Evolutionary conservation across 345 rosid species (phyloP), one percentile per base, ranked within the genome.

Genomic region (Cardamine occulta): DNA sequence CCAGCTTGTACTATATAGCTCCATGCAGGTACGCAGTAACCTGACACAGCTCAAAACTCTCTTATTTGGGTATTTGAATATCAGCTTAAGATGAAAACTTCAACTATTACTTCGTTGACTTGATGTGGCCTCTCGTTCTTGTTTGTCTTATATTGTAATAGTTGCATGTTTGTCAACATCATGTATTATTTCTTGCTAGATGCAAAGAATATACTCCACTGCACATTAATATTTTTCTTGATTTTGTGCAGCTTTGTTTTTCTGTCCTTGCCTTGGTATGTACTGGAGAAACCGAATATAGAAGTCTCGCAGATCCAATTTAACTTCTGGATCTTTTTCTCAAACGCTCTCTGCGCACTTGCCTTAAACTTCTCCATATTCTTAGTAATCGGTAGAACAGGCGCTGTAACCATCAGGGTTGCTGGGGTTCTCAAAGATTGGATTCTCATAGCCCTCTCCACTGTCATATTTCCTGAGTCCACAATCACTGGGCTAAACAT

Each of bases 381-480:
- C 87, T 81, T 95, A 70, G 98, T 95, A 19, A 92, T 92, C 48
- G 97, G 97, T 32, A 87, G 99, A 88, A 95, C 96, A 57, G 97
- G 98, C 49, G 99, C 99, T 0, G 93, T 95, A 45, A 92, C 97
- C 63, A 82, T 92, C 56, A 80, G 97, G 44, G 99, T 95, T 67
- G 99, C 97, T 57, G 97, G 99, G 15, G 97, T 92, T 74, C 82
- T 95, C 34, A 95, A 92, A 76, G 99, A 92, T 76, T 95, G 99
- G 97, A 95, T 92, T 81, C 82, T 95, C 67, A 91, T 91, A 70
- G 98, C 97, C 60, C 98, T 93, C 74, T 93, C 97, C 61, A 91
- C 96, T 19, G 88, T 94, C 74, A 81, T 94, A 78, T 91, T 91
- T 70, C 97, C 97, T 0, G 98, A 94, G 82, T 91, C 98, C 21